Conservation (phyloP, 2,329 filamentous ascomycete species). For the Sordariomycetes sp. region DNA sequence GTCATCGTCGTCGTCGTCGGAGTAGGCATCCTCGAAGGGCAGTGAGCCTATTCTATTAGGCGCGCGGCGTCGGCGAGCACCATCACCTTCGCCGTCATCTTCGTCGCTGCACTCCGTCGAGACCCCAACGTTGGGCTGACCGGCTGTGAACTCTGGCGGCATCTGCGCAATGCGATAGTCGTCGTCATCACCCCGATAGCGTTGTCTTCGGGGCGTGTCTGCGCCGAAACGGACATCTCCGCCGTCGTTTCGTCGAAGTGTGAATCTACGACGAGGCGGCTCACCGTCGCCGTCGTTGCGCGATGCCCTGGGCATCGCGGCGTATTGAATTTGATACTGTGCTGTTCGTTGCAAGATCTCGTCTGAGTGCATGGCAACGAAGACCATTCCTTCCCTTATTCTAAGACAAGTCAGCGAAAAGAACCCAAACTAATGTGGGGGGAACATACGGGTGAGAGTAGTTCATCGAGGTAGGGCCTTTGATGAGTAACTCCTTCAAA, state of each 20-base stretch:
- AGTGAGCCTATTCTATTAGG: conserved; percentile 45
- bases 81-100: conserved; percentile 29
- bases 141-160: conserved; percentile 42
- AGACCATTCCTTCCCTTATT: conserved; percentile 85
- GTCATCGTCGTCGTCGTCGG: conserved; percentile 16
- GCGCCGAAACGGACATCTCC: no score
- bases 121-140: conserved; percentile 40
- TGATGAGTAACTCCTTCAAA: conserved; percentile 79
- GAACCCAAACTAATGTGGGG: neutral
- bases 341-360: conserved; percentile 65
- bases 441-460: conserved; percentile 76
- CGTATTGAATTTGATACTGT: conserved; percentile 65
- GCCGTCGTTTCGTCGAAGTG: conserved; percentile 43
- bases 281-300: conserved; percentile 10
- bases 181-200: conserved; percentile 28
- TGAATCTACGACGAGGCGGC: conserved; percentile 23
- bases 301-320: conserved; percentile 8
- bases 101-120: conserved; percentile 54
- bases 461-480: conserved; percentile 62
- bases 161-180: conserved; percentile 43
- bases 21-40: conserved; percentile 41
- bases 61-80: conserved; percentile 24
- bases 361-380: conserved; percentile 77
- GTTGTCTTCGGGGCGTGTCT: conserved; percentile 36
- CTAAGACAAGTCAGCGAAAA: conserved; percentile 17